Evolutionary conservation across 139 green algal species (phyloP).

Genomic region (Coelastrella sp.): DNA sequence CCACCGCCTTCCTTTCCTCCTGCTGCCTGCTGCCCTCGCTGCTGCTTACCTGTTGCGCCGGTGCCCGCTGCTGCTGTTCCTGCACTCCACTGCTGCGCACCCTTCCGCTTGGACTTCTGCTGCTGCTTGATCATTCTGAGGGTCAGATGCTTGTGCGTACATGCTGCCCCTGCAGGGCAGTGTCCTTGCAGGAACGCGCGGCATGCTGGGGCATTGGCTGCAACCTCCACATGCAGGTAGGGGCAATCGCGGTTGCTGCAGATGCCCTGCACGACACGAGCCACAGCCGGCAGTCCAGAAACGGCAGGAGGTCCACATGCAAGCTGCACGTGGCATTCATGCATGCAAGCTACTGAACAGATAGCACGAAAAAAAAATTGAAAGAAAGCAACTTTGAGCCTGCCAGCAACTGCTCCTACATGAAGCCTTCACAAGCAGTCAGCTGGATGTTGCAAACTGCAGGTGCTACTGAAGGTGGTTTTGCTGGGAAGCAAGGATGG

Average conservation of each 20-base stretch:
- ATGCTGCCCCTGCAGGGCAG: conserved; percentile 69
- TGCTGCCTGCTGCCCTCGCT: not conserved
- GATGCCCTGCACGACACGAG: conserved; percentile 58
- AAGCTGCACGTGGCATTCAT: not conserved
- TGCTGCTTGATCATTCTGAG: conserved; percentile 61
- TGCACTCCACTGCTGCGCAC: not conserved
- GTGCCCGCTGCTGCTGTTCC: not conserved
- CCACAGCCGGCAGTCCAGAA: not conserved
- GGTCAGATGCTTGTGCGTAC: conserved; percentile 74
- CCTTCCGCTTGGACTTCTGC: conserved; percentile 19
- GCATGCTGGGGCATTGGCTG: conserved; percentile 65
- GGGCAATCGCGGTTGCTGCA: conserved; percentile 74
- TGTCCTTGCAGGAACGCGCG: conserved; percentile 71
- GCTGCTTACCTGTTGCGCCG: conserved; percentile 6
- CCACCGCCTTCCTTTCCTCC: not conserved
- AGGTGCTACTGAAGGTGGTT: too few species aligned
- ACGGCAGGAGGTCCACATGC: not conserved
- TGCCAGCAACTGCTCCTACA: too few species aligned
- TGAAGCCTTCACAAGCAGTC: too few species aligned
- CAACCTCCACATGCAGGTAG: conserved; percentile 77
- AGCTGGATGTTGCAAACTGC: too few species aligned
- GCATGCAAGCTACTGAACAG: too few species aligned
- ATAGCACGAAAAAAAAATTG: too few species aligned
- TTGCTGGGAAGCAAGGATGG: too few species aligned
- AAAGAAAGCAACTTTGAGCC: too few species aligned